Base-by-base conservation (phyloP, 2,329 filamentous ascomycete genomes). In the Colletotrichum noveboracense region DNA sequence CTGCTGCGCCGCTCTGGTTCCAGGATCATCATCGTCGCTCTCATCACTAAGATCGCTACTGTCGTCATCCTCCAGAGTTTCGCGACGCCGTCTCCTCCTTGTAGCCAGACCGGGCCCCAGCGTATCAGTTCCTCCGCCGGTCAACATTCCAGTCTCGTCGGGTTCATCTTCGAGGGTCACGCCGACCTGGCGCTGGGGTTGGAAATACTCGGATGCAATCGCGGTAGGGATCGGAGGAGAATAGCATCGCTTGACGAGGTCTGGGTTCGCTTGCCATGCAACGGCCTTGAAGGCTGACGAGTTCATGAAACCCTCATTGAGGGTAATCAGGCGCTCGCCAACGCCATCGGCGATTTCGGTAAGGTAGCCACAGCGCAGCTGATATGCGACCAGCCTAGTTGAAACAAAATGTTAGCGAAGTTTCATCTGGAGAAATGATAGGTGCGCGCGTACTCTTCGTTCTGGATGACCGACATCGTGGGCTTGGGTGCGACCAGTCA, bases 21-120 rank as follows among this genome's bases (percentile, higher is more conserved):
- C 91, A 1, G 89, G 88, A 70, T 95, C 93, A 77, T 92, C 90
- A 72, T 95, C 93, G 66, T 97, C 95, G 79, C 94, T 96, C 79
- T 96, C 94, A 80, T 97, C 95, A 82, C 93, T 96, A 70, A 96
- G 86, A 80, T 96, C 95, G 81, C 94, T 96, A 84, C 95, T 97
- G 81, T 96, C 95, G 74, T 96, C 94, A 80, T 97, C 95, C 79
- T 96, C 94, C 86, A 95, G 91, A 83, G 95, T 93, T 83, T 96
- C 94, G 76, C 93, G 87, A 69, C 91, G 88, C 77, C 91, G 85
- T 78, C 94, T 90, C 78, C 93, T 90, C 82, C 94, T 93, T 69
- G 91, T 93, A 36, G 92, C 91, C 79, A 92, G 89, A 38, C 91
- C 91, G 2, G 93, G 93, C 0, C 93, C 94, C 66, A 94, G 87